Conservation (phyloP, 164 flowering plant species). For the Amborella trichopoda region DNA sequence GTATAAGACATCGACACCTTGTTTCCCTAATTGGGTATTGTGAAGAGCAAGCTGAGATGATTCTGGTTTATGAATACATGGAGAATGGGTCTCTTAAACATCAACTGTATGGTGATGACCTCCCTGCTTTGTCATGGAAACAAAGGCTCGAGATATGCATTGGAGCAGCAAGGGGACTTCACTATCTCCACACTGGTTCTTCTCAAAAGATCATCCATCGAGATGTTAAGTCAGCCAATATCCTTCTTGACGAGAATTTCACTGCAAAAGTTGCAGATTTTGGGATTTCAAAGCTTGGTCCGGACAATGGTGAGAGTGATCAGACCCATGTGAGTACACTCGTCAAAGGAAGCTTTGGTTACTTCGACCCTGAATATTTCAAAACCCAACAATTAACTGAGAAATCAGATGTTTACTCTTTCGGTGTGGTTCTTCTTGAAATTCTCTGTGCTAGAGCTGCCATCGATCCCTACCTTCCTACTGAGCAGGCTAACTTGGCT, state of each 20-base stretch:
- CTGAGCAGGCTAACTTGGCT: constrained; percentile 68
- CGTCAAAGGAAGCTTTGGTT: constrained; percentile 83
- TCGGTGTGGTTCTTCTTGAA: constrained; percentile 77
- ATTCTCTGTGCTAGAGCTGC: constrained; percentile 77
- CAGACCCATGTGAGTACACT: constrained; percentile 87
- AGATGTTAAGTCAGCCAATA: constrained; percentile 82
- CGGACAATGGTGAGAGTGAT: constrained; percentile 47
- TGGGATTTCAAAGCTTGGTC: constrained; percentile 77
- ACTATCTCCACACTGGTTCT: constrained; percentile 77
- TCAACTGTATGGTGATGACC: constrained; percentile 59
- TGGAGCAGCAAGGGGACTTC: constrained; percentile 85
- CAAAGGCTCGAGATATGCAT: constrained; percentile 73
- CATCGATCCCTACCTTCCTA: constrained; percentile 60
- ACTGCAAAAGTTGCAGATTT: constrained; percentile 87
- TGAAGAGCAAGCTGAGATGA: constrained; percentile 75
- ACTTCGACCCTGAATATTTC: constrained; percentile 80
- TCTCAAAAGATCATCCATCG: constrained; percentile 69
- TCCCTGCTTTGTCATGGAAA: constrained; percentile 57
- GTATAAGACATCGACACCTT: constrained; percentile 72
- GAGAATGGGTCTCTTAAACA: constrained; percentile 72
- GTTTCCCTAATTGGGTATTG: constrained; percentile 83
- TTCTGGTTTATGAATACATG: constrained; percentile 75
- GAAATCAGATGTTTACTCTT: constrained; percentile 83
- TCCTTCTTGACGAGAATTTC: constrained; percentile 66
- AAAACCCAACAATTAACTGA: constrained; percentile 74